Conservation (phyloP, 2,329 filamentous ascomycete genomes). For the Fusarium globosum region DNA sequence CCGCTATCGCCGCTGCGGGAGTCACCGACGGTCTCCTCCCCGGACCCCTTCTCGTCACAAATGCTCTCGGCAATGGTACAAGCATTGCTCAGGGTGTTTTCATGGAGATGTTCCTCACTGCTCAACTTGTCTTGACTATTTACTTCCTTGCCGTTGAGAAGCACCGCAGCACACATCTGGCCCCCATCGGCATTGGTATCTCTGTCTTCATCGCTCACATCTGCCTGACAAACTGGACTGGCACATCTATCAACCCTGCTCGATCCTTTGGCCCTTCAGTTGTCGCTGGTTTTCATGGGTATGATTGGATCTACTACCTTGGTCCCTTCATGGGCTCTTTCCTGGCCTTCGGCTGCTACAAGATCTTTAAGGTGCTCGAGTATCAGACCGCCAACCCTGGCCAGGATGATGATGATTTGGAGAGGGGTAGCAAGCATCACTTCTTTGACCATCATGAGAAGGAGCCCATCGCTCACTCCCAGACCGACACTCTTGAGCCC, state of each 20-base stretch:
- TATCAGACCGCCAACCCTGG: slow-evolving; percentile 63
- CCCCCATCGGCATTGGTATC: slow-evolving; percentile 77
- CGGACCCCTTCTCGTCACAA: slow-evolving; percentile 64
- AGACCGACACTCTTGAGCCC: slow-evolving; percentile 33
- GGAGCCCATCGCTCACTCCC: slow-evolving; percentile 17
- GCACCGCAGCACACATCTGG: slow-evolving; percentile 76
- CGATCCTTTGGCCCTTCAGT: slow-evolving; percentile 63
- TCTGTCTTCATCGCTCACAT: slow-evolving; percentile 72
- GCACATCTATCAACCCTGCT: slow-evolving; percentile 62
- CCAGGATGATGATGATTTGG: slow-evolving; percentile 56
- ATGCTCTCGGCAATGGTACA: slow-evolving; percentile 63
- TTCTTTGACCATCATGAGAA: slow-evolving; percentile 13
- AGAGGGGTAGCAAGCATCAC: slow-evolving; percentile 27
- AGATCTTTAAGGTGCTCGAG: slow-evolving; percentile 61
- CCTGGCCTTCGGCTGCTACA: slow-evolving; percentile 62
- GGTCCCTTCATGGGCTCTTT: slow-evolving; percentile 62
- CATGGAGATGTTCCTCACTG: slow-evolving; percentile 74
- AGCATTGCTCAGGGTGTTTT: slow-evolving; percentile 70
- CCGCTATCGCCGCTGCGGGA: slow-evolving; percentile 67
- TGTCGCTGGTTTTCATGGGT: slow-evolving; percentile 55
- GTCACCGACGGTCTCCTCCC: slow-evolving; percentile 69
- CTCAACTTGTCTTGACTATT: slow-evolving; percentile 71
- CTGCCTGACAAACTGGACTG: slow-evolving; percentile 59
- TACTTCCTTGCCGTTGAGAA: slow-evolving; percentile 80
- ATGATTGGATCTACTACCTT: slow-evolving; percentile 68